Percentiles rank a stretch among this genome's conserved stretches.
These are phyloP conservation scores for Yamadazyma membranifaciens DNA, from an alignment of 1,139 yeast species.

Conservation along the genomic window DNA sequence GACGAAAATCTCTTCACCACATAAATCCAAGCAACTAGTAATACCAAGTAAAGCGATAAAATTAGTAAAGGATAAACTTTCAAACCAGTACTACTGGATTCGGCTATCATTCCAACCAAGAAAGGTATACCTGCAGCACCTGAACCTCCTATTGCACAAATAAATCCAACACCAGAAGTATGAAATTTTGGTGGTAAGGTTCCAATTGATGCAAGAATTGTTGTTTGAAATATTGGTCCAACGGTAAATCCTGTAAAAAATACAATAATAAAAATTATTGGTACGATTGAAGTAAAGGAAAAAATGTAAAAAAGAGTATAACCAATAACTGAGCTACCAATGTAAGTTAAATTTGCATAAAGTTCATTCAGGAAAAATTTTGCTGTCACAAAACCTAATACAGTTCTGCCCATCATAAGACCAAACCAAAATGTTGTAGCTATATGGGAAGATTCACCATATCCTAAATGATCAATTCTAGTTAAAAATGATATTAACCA, in stretches of 20 bases:
- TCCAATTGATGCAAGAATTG: constrained; percentile 62
- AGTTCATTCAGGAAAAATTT: constrained; percentile 43
- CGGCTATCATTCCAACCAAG: constrained; percentile 51
- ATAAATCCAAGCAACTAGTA: constrained; percentile 28
- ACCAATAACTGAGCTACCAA: constrained; percentile 28
- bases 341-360: constrained; percentile 39
- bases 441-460: constrained; percentile 51
- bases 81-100: constrained; percentile 34
- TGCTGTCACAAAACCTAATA: constrained; percentile 61
- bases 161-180: constrained; percentile 69
- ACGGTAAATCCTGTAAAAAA: constrained; percentile 63
- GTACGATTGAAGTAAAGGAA: constrained; percentile 19
- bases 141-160: constrained; percentile 75
- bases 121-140: constrained; percentile 74
- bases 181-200: constrained; percentile 62
- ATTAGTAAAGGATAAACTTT: constrained; percentile 34
- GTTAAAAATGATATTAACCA: constrained; percentile 63
- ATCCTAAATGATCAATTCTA: constrained; percentile 46
- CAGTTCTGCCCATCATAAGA: constrained; percentile 59
- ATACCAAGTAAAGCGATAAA: constrained; percentile 23
- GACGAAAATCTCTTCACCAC: constrained; percentile 19
- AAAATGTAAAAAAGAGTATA: constrained; percentile 24
- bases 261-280: constrained; percentile 37
- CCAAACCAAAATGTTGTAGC: constrained; percentile 69
- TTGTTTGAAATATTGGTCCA: constrained; percentile 83